Evolutionary conservation across 2,329 filamentous ascomycete species (phyloP).

Genomic region (Xylaria sp.): DNA sequence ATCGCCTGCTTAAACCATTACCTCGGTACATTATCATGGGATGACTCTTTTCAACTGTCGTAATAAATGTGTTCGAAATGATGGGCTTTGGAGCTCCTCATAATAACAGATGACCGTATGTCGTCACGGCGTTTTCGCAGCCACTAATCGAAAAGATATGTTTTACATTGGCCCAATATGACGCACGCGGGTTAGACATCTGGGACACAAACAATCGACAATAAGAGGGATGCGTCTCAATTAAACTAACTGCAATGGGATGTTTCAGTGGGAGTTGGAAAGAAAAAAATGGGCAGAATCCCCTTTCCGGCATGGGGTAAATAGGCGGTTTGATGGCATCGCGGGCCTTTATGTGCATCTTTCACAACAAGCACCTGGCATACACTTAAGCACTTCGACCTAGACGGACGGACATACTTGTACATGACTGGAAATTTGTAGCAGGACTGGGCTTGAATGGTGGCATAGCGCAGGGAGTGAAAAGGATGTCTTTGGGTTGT

Average conservation of each 20-base stretch:
- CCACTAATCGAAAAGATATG: conserved; percentile 53
- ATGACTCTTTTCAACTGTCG: conserved; percentile 33
- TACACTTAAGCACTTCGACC: conserved; percentile 46
- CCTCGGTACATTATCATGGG: conserved; percentile 34
- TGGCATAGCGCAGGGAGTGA: conserved; percentile 52
- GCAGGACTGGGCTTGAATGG: conserved; percentile 46
- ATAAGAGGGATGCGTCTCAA: conserved; percentile 39
- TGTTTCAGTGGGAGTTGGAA: conserved; percentile 54
- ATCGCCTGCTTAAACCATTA: conserved; percentile 62
- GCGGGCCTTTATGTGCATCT: conserved; percentile 40
- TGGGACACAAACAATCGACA: conserved; percentile 25
- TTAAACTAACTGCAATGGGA: conserved; percentile 45
- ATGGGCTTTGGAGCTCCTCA: conserved; percentile 51
- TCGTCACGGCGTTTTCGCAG: conserved; percentile 38
- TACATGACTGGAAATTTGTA: conserved; percentile 50
- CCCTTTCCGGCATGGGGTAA: conserved; percentile 40
- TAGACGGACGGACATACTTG: conserved; percentile 46
- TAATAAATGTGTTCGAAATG: conserved; percentile 54
- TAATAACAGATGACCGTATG: conserved; percentile 24
- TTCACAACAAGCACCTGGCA: conserved; percentile 45
- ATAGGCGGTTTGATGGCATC: conserved; percentile 41
- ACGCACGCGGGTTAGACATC: conserved; percentile 17
- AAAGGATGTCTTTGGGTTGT: conserved; percentile 50
- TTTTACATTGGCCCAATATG: conserved; percentile 38
- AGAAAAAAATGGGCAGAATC: conserved; percentile 50